phyloP scores from a whole-genome alignment of 306 rosid species.

The Fagus sylvatica region DNA sequence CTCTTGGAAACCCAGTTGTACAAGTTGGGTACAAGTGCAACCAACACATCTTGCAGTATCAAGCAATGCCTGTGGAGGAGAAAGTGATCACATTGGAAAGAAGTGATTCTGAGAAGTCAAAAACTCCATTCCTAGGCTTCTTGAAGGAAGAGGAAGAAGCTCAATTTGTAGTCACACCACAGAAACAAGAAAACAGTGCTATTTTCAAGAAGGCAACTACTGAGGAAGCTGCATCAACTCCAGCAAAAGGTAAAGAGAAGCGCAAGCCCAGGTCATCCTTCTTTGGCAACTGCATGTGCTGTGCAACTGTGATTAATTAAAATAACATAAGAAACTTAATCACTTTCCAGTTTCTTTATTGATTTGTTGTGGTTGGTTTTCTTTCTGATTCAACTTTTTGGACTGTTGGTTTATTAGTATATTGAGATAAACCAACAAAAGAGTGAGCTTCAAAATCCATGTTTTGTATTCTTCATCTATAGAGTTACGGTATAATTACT shows the following conservation, averaged over 20 bases:
- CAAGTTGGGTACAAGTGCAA: conserved; percentile 23
- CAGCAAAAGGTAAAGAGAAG: conserved; percentile 57
- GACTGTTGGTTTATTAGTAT: conserved; percentile 12
- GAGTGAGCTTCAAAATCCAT: conserved; percentile 8
- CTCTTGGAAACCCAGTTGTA: conserved; percentile 24
- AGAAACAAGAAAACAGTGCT: conserved; percentile 29
- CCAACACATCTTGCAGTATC: conserved; percentile 14
- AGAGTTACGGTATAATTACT: not conserved
- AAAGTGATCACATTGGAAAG: conserved; percentile 60
- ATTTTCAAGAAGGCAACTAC: conserved; percentile 17
- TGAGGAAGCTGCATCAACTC: conserved; percentile 35
- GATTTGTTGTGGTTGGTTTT: conserved; percentile 23
- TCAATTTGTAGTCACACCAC: conserved; percentile 35
- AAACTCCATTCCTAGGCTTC: conserved; percentile 50
- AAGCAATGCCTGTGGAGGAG: conserved; percentile 50
- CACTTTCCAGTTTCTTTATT: conserved; percentile 12
- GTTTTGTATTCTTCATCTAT: not conserved
- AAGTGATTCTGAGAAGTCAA: conserved; percentile 58
- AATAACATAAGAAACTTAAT: not conserved
- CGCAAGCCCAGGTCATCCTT: conserved; percentile 48
- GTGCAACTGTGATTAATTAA: conserved; percentile 63
- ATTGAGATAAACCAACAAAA: conserved; percentile 27
- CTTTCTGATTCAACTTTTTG: conserved; percentile 19
- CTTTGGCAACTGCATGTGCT: conserved; percentile 82
- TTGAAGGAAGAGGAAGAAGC: conserved; percentile 60